Conservation (phyloP, 1,284 basidiomycete species). For the Austroboletus niveus region DNA sequence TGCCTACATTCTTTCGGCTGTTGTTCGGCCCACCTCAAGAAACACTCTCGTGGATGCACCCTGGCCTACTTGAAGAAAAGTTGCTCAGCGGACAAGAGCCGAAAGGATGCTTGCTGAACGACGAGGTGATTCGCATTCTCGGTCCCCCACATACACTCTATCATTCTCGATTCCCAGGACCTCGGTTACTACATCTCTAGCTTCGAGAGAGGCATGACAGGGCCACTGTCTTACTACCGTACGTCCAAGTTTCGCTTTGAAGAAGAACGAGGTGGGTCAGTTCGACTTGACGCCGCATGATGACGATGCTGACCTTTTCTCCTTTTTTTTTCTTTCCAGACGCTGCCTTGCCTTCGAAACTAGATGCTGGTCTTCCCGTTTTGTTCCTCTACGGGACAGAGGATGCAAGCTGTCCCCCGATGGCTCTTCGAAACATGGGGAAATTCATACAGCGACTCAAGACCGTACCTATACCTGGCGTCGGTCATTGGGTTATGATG, state of each 20-base stretch:
- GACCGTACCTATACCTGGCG: slow-evolving; percentile 48
- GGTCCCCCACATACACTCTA: neutral
- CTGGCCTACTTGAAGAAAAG: slow-evolving; percentile 8
- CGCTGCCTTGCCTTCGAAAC: slow-evolving; percentile 41
- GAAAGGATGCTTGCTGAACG: slow-evolving; percentile 18
- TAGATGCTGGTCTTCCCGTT: slow-evolving; percentile 51
- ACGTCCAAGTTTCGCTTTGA: slow-evolving; percentile 54
- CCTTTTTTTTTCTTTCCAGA: neutral
- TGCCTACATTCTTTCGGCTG: slow-evolving; percentile 19
- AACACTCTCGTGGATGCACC: neutral
- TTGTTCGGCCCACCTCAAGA: slow-evolving; percentile 6
- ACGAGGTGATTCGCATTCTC: slow-evolving; percentile 13
- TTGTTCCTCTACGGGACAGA: slow-evolving; percentile 59
- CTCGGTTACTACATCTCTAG: slow-evolving; percentile 46
- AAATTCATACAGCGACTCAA: slow-evolving; percentile 50
- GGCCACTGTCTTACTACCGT: slow-evolving; percentile 70
- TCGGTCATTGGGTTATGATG: slow-evolving; percentile 68
- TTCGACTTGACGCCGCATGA: neutral
- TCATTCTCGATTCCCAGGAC: slow-evolving; percentile 40
- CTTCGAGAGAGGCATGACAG: slow-evolving; percentile 54
- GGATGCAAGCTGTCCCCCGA: slow-evolving; percentile 43
- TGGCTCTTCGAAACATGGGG: slow-evolving; percentile 40
- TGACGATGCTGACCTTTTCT: neutral
- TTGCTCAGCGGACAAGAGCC: slow-evolving; percentile 7
- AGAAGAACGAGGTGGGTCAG: slow-evolving; percentile 55